Conservation (phyloP, 306 rosid species). For the Cucurbita ficifolia region DNA sequence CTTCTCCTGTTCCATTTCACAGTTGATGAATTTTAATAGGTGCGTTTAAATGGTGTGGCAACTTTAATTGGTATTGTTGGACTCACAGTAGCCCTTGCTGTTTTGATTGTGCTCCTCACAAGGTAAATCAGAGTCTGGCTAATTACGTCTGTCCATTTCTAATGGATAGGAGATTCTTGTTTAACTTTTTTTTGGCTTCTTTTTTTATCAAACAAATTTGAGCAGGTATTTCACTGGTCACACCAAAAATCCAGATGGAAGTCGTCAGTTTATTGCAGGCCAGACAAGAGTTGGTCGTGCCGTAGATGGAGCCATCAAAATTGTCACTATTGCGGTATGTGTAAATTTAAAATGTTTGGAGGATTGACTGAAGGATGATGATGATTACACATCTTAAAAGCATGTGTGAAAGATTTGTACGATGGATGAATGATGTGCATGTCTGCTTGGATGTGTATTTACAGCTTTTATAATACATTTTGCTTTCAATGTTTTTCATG, state of each 20-base stretch:
- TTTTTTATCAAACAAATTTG: constrained; percentile 1
- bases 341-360: not conserved
- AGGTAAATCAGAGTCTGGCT: constrained; percentile 36
- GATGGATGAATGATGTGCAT: not conserved
- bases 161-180: not conserved
- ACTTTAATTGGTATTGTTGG: constrained; percentile 91
- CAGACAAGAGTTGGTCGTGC: constrained; percentile 58
- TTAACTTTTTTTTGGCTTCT: not conserved
- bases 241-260: constrained; percentile 30
- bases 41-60: constrained; percentile 93
- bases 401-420: not conserved
- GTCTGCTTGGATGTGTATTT: not conserved
- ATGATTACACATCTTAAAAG: not conserved
- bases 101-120: constrained; percentile 57
- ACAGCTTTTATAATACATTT: not conserved
- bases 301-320: constrained; percentile 76
- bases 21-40: constrained; percentile 22
- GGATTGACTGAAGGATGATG: not conserved
- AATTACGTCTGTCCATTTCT: not conserved
- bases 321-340: constrained; percentile 86
- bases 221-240: constrained; percentile 87
- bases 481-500: constrained; percentile 1
- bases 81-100: constrained; percentile 69
- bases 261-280: constrained; percentile 43
- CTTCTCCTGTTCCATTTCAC: constrained; percentile 13